These are phyloP conservation scores for Trichoderma polysporum DNA, from an alignment of 2,329 filamentous ascomycete species.

Conservation along the genomic window DNA sequence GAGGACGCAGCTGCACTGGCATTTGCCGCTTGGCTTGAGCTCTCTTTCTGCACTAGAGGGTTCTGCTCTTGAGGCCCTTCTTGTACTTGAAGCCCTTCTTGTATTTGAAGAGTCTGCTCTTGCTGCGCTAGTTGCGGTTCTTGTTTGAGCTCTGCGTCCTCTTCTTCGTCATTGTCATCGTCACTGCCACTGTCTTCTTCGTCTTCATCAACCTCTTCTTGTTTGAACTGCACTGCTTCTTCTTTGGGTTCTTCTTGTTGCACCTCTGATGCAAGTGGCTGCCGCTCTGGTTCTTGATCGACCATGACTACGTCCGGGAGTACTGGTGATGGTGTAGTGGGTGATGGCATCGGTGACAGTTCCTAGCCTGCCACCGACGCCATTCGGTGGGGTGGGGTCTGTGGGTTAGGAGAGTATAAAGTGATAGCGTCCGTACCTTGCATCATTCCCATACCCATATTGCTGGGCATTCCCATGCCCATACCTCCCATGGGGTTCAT, in stretches of 20 bases:
- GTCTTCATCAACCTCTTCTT: not conserved
- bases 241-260: not conserved
- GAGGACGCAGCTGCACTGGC: not conserved
- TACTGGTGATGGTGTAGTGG: not conserved
- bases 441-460: slow-evolving; percentile 56
- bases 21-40: slow-evolving; percentile 1
- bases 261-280: not conserved
- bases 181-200: not conserved
- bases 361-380: slow-evolving; percentile 7
- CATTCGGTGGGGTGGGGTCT: slow-evolving; percentile 21
- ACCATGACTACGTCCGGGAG: not conserved
- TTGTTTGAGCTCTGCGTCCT: not conserved
- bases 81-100: not conserved
- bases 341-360: not conserved
- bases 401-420: not conserved
- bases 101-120: not conserved
- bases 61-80: not conserved
- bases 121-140: not conserved
- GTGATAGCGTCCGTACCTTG: slow-evolving; percentile 31
- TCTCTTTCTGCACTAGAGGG: not conserved
- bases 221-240: not conserved
- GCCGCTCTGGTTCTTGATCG: not conserved
- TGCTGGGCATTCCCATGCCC: slow-evolving; percentile 60
- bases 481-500: slow-evolving; percentile 49
- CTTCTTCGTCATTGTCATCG: not conserved